Evolutionary conservation across 1,284 basidiomycete genomes (phyloP).

Genomic region (Ustilago hordei): DNA sequence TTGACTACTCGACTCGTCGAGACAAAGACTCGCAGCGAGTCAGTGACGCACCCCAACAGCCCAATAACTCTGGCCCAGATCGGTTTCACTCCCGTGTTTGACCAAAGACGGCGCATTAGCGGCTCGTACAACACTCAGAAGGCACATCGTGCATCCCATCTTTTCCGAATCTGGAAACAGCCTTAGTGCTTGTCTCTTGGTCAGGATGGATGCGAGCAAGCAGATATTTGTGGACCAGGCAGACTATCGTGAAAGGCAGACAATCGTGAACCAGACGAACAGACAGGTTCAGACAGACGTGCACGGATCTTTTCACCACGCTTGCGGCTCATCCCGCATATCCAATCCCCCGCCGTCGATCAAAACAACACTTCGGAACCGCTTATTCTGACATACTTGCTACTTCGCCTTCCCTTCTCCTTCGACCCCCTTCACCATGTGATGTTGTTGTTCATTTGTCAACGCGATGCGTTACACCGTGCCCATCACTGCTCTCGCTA

Average conservation of each 20-base stretch:
- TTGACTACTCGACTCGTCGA: not conserved
- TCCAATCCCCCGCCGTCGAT: not conserved
- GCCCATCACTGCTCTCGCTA: not conserved
- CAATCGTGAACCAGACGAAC: not conserved
- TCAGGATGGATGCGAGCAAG: too few relatives aligned
- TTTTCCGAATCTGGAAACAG: too few relatives aligned
- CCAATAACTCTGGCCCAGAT: too few relatives aligned
- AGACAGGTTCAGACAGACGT: not conserved
- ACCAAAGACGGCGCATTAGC: too few relatives aligned
- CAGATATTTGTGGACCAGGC: too few relatives aligned
- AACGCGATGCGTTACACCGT: not conserved
- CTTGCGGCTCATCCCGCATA: not conserved
- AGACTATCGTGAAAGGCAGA: not conserved
- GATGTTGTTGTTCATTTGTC: slow-evolving; percentile 11
- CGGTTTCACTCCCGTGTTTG: too few relatives aligned
- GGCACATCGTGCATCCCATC: too few relatives aligned
- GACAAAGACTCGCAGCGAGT: too few relatives aligned
- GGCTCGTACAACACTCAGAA: too few relatives aligned
- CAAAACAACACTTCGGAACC: slow-evolving; percentile 16
- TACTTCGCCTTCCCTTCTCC: slow-evolving; percentile 26
- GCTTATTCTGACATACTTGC: slow-evolving; percentile 37
- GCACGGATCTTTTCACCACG: not conserved
- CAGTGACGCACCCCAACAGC: too few relatives aligned
- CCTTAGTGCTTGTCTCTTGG: too few relatives aligned
- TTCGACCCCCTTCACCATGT: slow-evolving; percentile 1